phyloP scores from a whole-genome alignment of 2,329 filamentous ascomycete genomes.

The Colletotrichum tofieldiae region DNA sequence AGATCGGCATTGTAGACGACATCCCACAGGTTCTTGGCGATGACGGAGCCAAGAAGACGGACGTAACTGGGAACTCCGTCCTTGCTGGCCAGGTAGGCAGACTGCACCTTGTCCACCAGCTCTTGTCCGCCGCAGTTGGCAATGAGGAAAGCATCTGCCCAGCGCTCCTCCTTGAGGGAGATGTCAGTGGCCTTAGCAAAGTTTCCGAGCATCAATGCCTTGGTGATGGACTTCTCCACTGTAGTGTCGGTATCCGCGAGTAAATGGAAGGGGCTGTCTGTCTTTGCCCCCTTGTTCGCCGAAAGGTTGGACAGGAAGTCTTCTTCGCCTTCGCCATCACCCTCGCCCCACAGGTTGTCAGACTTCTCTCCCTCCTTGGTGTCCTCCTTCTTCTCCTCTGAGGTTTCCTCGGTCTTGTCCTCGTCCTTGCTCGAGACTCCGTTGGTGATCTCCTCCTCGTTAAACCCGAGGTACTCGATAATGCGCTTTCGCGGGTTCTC shows the following conservation, averaged over 20 bases:
- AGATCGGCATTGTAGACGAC: slow-evolving; percentile 96
- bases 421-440: slow-evolving; percentile 59
- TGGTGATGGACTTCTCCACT: slow-evolving; percentile 89
- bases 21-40: slow-evolving; percentile 98
- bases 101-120: slow-evolving; percentile 93
- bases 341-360: slow-evolving; percentile 85
- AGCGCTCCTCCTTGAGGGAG: slow-evolving; percentile 88
- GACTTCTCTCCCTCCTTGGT: slow-evolving; percentile 61
- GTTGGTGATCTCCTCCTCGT: slow-evolving; percentile 70
- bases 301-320: slow-evolving; percentile 89
- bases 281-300: slow-evolving; percentile 92
- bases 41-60: slow-evolving; percentile 89
- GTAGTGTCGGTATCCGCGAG: slow-evolving; percentile 87
- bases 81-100: slow-evolving; percentile 89
- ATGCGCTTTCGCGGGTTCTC: slow-evolving; percentile 90
- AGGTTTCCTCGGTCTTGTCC: slow-evolving; percentile 51
- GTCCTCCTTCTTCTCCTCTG: slow-evolving; percentile 50
- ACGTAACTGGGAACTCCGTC: slow-evolving; percentile 90
- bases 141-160: slow-evolving; percentile 98
- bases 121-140: slow-evolving; percentile 96
- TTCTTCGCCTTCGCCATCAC: slow-evolving; percentile 73
- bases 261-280: slow-evolving; percentile 93
- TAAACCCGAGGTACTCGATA: slow-evolving; percentile 91
- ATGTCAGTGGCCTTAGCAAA: slow-evolving; percentile 93
- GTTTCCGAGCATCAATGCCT: slow-evolving; percentile 88